These are phyloP conservation scores for Penicillium paxilli DNA, from an alignment of 495 filamentous ascomycete species.

Conservation along the genomic window DNA sequence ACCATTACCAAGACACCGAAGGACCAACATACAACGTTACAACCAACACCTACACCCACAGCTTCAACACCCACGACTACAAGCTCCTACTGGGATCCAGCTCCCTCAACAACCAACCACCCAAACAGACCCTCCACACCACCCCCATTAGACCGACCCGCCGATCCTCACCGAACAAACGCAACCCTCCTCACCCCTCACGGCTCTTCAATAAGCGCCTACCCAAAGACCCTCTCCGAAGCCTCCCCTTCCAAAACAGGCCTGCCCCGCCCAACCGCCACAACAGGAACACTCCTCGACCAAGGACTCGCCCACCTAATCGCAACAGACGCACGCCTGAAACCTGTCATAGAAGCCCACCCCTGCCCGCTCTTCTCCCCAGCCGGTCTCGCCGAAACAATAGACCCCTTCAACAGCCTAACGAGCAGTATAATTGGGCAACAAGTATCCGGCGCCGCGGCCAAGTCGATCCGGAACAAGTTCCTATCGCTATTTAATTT, in stretches of 20 bases:
- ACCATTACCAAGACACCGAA: slow-evolving; percentile 12
- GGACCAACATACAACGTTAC: neutral
- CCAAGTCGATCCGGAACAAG: slow-evolving; percentile 79
- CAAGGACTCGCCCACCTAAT: slow-evolving; percentile 79
- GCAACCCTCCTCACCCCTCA: slow-evolving; percentile 77
- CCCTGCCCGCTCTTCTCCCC: slow-evolving; percentile 78
- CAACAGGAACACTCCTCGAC: slow-evolving; percentile 72
- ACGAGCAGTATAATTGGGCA: slow-evolving; percentile 89
- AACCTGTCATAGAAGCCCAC: slow-evolving; percentile 70
- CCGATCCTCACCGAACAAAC: slow-evolving; percentile 66
- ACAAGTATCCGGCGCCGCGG: slow-evolving; percentile 91
- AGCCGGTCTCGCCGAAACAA: slow-evolving; percentile 74
- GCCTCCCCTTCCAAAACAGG: slow-evolving; percentile 60
- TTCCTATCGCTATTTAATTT: slow-evolving; percentile 76
- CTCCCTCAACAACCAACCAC: slow-evolving; percentile 11
- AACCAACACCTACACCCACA: neutral
- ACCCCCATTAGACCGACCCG: slow-evolving; percentile 53
- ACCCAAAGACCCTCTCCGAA: slow-evolving; percentile 39
- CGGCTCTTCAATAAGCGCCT: slow-evolving; percentile 67
- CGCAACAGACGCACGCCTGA: slow-evolving; percentile 70
- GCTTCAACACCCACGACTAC: slow-evolving; percentile 8
- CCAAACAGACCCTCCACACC: slow-evolving; percentile 37
- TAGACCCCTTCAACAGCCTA: slow-evolving; percentile 86
- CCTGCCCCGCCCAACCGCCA: slow-evolving; percentile 52
- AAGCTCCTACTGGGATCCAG: slow-evolving; percentile 26